Base-by-base conservation (phyloP, 257 asterid species). In the Scutellaria minor region DNA sequence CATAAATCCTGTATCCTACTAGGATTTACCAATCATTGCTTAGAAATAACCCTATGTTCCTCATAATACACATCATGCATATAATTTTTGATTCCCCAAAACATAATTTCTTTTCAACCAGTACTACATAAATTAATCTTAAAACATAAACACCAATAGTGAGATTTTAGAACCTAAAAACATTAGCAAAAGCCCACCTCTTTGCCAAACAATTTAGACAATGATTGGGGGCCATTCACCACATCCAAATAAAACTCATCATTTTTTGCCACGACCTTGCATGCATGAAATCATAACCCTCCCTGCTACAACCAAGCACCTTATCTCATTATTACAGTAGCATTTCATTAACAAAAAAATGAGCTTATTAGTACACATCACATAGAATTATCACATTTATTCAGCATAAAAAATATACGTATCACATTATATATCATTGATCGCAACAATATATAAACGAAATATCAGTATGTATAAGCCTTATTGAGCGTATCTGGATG, bases 201-300 rank as follows among this genome's bases (percentile, higher is more conserved):
- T 84, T 86, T 88, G 67, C 76, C 72, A 52, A 88, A 87, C 80
- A 94, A 74, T 52, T 68, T 81, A 18, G 82, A 82, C 64, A 89
- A 75, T 15, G 90, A 84, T 35, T 31, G 75, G 53, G 84, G 79
- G 35, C 92, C 93, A 64, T 82, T 89, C 81, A 88, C 97, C 85
- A 83, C 83, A 51, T 87, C 87, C 68, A 71, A 77, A 75, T 94
- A 94, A 79, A 91, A 88, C 70, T 83, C 85, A 76, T 78, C 50
- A 94, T 88, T 68, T 80, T 83, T 48, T 82, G 74, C 98, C 99
- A 94, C 31, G 92, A 90, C 79, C 87, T 89, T 20, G 79, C 81
- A 76, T 81, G 79, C 97, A 88, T 94, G 80, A 85, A 94, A 84
- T 91, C 80, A 75, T 89, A 85, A 75, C 97, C 80, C 83, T 94